Conservation (phyloP, 2,329 filamentous ascomycete genomes). For the Trichoderma gracile region DNA sequence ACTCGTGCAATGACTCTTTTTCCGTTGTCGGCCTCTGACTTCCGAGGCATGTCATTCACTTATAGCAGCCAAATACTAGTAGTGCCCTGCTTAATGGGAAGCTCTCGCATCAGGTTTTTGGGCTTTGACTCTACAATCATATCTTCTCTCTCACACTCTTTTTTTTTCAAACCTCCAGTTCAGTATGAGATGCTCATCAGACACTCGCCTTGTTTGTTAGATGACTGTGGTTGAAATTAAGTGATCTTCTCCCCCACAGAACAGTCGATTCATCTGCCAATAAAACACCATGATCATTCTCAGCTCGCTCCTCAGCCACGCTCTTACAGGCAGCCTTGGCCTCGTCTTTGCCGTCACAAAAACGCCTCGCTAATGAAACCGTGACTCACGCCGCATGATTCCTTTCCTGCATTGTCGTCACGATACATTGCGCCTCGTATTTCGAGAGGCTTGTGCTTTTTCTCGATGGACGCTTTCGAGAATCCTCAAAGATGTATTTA, state of each 20-base stretch:
- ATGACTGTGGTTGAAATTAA: background rate
- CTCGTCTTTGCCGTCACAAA: slow-evolving; percentile 1
- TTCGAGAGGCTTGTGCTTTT: background rate
- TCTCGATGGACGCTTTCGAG: background rate
- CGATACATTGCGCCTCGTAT: background rate
- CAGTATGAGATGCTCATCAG: background rate
- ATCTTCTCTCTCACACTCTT: background rate
- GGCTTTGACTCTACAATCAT: too few relatives aligned
- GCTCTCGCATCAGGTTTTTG: too few relatives aligned
- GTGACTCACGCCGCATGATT: slow-evolving; percentile 19
- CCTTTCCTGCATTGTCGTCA: background rate
- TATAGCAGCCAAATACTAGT: background rate
- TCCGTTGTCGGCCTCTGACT: slow-evolving; percentile 12
- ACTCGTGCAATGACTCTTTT: background rate
- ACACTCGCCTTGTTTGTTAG: background rate
- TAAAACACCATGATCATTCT: too few relatives aligned
- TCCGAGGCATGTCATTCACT: background rate
- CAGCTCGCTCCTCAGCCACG: background rate
- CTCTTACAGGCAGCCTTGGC: background rate
- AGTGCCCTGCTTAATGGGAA: too few relatives aligned
- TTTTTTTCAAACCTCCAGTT: background rate
- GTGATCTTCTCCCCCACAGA: background rate
- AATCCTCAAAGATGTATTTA: background rate
- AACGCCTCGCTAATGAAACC: background rate
- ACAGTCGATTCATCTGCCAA: too few relatives aligned